Conservation (phyloP, 192 early-diverging fungal species). For the Coemansia sp. region DNA sequence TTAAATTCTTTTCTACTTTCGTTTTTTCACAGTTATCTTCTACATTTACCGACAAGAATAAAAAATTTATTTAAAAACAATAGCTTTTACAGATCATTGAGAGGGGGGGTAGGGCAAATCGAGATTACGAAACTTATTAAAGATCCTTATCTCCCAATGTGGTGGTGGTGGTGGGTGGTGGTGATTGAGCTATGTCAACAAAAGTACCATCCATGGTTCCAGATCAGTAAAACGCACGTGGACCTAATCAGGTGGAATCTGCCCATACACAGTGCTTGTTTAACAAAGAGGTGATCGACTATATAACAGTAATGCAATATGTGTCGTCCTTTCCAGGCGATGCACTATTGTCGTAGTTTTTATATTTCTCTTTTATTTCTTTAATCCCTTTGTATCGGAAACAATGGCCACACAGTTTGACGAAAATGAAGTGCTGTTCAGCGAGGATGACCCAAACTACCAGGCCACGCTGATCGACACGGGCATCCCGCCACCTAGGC, state of each 20-base stretch:
- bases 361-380: neutral
- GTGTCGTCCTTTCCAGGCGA: too few relatives aligned
- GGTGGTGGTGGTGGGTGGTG: too few relatives aligned
- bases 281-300: neutral
- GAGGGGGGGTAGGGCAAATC: too few relatives aligned
- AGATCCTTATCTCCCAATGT: too few relatives aligned
- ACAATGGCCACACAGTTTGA: slow-evolving; percentile 15
- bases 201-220: too few relatives aligned
- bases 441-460: slow-evolving; percentile 37
- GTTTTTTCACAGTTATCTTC: neutral
- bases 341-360: neutral
- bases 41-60: neutral
- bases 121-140: too few relatives aligned
- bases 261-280: neutral
- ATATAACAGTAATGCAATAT: neutral
- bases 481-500: slow-evolving; percentile 30
- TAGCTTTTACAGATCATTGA: too few relatives aligned
- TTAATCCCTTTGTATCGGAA: neutral
- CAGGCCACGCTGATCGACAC: slow-evolving; percentile 18
- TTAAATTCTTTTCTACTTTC: neutral
- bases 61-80: neutral
- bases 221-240: too few relatives aligned
- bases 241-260: neutral
- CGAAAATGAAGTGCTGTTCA: slow-evolving; percentile 18
- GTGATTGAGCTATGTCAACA: too few relatives aligned